These are phyloP conservation scores for Teunomyces kruisii DNA, from an alignment of 805 yeast genomes.

Conservation along the genomic window DNA sequence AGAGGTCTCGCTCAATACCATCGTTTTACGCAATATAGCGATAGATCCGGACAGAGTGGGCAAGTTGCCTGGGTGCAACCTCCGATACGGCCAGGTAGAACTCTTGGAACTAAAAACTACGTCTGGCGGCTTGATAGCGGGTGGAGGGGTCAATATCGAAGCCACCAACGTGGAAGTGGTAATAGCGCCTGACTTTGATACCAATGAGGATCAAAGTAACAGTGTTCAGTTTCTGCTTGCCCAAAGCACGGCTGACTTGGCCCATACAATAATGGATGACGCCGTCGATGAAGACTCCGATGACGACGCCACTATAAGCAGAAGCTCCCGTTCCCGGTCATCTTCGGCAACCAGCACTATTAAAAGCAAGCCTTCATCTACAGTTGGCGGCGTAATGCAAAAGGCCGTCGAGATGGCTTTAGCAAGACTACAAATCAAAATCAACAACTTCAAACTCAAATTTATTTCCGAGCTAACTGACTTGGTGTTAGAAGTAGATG, in stretches of 20 bases:
- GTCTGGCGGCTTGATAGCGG: slow-evolving; percentile 63
- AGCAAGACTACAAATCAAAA: slow-evolving; percentile 54
- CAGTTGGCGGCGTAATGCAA: slow-evolving; percentile 57
- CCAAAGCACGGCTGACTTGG: slow-evolving; percentile 73
- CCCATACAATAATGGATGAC: slow-evolving; percentile 48
- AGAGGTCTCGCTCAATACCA: slow-evolving; percentile 61
- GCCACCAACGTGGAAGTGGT: slow-evolving; percentile 54
- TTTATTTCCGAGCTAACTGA: slow-evolving; percentile 47
- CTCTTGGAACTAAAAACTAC: slow-evolving; percentile 48
- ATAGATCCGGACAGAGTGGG: slow-evolving; percentile 70
- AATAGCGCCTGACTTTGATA: slow-evolving; percentile 34
- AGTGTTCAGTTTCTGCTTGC: slow-evolving; percentile 54
- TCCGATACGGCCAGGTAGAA: slow-evolving; percentile 61
- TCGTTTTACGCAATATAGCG: slow-evolving; percentile 57
- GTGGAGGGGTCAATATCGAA: slow-evolving; percentile 68
- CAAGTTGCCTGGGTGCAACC: slow-evolving; percentile 59
- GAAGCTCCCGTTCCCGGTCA: slow-evolving; percentile 7
- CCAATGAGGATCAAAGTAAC: slow-evolving; percentile 27
- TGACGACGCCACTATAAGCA: slow-evolving; percentile 5
- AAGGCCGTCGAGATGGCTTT: slow-evolving; percentile 68
- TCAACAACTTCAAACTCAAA: slow-evolving; percentile 47
- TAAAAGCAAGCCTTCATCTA: slow-evolving; percentile 27
- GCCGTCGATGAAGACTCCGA: slow-evolving; percentile 13
- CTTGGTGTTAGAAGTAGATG: slow-evolving; percentile 31
- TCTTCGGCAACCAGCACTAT: slow-evolving; percentile 16